Conservation (phyloP, 2,329 filamentous ascomycete genomes). For the Orbilia javanica region DNA sequence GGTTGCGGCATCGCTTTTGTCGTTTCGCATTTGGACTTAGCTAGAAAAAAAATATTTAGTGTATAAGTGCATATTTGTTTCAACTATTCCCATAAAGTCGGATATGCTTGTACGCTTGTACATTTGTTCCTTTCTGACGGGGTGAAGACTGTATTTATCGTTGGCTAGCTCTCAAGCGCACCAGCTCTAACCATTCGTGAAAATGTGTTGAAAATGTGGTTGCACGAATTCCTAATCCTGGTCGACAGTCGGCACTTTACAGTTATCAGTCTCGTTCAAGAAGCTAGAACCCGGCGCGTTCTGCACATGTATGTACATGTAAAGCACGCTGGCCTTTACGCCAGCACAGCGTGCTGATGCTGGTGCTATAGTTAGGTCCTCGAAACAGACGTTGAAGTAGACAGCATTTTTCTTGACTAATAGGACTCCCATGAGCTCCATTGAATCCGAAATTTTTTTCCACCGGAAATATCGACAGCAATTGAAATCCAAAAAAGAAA, state of each 20-base stretch:
- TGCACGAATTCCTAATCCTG: background rate
- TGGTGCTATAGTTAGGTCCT: constrained; percentile 18
- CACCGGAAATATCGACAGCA: background rate
- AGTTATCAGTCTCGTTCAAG: constrained; percentile 11
- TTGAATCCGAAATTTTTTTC: too few species aligned
- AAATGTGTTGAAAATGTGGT: constrained; percentile 27
- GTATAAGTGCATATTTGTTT: background rate
- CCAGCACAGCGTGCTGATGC: constrained; percentile 18
- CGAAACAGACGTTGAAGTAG: background rate
- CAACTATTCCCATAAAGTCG: constrained; percentile 3
- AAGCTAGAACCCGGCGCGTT: constrained; percentile 16
- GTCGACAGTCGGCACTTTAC: constrained; percentile 9
- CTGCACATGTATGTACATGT: constrained; percentile 29
- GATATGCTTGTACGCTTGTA: too few species aligned
- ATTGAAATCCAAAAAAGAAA: background rate
- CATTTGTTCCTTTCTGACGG: background rate
- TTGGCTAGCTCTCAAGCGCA: background rate
- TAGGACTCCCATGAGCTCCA: background rate
- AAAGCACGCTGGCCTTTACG: constrained; percentile 27
- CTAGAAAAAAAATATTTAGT: background rate
- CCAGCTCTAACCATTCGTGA: background rate
- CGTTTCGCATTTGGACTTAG: background rate
- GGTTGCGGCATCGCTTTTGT: background rate
- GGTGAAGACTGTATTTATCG: constrained; percentile 15
- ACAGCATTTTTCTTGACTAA: background rate